Evolutionary conservation across 1,284 basidiomycete species (phyloP), one percentile per base, ranked within the genome.

Genomic region (Irpex rosettiformis): DNA sequence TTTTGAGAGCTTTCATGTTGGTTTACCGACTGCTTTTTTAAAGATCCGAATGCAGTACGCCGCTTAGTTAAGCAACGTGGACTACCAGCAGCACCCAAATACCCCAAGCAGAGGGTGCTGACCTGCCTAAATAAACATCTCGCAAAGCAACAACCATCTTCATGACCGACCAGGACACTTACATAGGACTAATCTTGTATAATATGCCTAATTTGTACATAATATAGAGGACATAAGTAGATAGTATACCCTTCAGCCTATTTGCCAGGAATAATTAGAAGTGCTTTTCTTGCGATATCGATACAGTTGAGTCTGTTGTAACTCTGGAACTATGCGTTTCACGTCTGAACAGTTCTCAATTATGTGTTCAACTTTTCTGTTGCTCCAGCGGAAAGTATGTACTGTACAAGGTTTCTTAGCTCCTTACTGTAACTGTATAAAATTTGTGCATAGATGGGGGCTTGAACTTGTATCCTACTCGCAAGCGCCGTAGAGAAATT

Each of bases 21-120:
- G 10, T 13, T 10, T n/a, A 25, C 58, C 37, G 2, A 45, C 21
- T 24, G 27, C 13, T 22, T 8, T 33, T 16, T 6, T 2, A 51
- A n/a, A 81, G 79, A 83, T 65, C 85, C 87, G 1, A 73, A 76
- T 45, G 70, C 78, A 42, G 71, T 88, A 51, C 79, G 85, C 48
- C 75, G 84, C 51, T 75, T 81, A 66, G 75, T 78, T 5, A 75
- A 80, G 58, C 79, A 83, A 58, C 75, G 76, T 43, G 80, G 81
- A 4, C 64, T 79, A 8, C 65, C 70, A 0, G 80, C 84, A 45
- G 78, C 82, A 8, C 80, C 83, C 0, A 79, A 77, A 56, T 83
- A 80, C 65, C 78, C 83, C 5, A 78, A 84, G 64, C 75, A 79
- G 51, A 73, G 76, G 22, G 85, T 89, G 5, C 72, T 86, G 55